phyloP scores from a whole-genome alignment of 176 grass and related monocot genomes.

The Ensete glaucum region DNA sequence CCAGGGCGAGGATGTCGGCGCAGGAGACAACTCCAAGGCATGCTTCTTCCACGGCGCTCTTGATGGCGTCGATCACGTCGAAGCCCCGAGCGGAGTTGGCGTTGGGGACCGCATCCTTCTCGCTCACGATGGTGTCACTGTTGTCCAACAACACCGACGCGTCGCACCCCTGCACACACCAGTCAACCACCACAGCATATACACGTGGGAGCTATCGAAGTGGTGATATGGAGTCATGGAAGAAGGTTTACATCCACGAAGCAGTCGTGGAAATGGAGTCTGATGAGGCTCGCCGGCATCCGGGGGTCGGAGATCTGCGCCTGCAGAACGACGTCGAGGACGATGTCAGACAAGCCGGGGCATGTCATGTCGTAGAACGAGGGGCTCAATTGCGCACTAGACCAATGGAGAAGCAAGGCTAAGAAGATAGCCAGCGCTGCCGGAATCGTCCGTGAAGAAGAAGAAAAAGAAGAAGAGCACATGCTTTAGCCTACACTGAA shows the following conservation, averaged over 20 bases:
- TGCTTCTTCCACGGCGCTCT: slow-evolving; percentile 44
- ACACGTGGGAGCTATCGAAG: no score
- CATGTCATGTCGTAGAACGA: slow-evolving; percentile 16
- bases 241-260: slow-evolving; percentile 2
- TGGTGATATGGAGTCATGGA: no score
- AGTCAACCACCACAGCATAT: neutral
- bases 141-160: slow-evolving; percentile 74
- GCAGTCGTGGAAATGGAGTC: slow-evolving; percentile 18
- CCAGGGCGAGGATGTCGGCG: slow-evolving; percentile 13
- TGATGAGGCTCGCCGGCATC: slow-evolving; percentile 15
- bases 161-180: slow-evolving; percentile 54
- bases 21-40: slow-evolving; percentile 5
- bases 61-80: slow-evolving; percentile 64
- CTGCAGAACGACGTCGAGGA: neutral
- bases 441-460: neutral
- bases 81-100: slow-evolving; percentile 54
- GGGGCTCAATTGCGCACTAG: slow-evolving; percentile 7
- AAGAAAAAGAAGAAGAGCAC: no score
- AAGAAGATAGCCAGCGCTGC: slow-evolving; percentile 3
- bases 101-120: slow-evolving; percentile 62
- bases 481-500: no score
- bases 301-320: slow-evolving; percentile 14
- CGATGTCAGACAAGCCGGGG: slow-evolving; percentile 12
- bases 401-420: neutral
- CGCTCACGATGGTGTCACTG: slow-evolving; percentile 33